These are phyloP conservation scores for Grifola frondosa DNA, from an alignment of 1,284 basidiomycete species.

Conservation along the genomic window DNA sequence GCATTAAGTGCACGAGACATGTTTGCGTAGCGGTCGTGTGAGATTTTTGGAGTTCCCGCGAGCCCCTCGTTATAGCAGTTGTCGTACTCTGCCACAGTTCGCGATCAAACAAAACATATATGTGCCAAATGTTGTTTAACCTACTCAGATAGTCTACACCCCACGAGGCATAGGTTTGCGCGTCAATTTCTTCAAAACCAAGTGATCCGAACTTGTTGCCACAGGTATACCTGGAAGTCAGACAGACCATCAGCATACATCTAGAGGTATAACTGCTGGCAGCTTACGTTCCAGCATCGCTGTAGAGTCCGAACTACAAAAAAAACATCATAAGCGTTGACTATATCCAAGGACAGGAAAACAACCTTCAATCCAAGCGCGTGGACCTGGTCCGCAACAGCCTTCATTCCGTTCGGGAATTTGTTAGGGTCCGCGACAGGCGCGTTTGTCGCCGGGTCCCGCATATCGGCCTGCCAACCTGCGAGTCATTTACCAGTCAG, in stretches of 20 bases:
- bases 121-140: no score
- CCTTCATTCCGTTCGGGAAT: slow-evolving; percentile 44
- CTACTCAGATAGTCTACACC: slow-evolving; percentile 41
- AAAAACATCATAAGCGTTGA: no score
- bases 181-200: slow-evolving; percentile 43
- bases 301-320: slow-evolving; percentile 48
- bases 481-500: neutral
- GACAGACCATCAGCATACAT: no score
- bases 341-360: slow-evolving; percentile 7
- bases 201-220: slow-evolving; percentile 39
- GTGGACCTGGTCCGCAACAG: slow-evolving; percentile 37
- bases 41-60: slow-evolving; percentile 40
- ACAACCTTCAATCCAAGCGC: slow-evolving; percentile 37
- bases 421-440: slow-evolving; percentile 31
- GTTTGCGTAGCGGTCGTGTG: slow-evolving; percentile 42
- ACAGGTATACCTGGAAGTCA: slow-evolving; percentile 35
- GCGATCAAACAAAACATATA: no score
- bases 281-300: slow-evolving; percentile 43
- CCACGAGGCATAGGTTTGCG: slow-evolving; percentile 40
- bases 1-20: slow-evolving; percentile 48
- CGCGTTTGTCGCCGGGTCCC: slow-evolving; percentile 23
- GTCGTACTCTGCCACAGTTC: no score
- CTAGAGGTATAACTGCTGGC: no score
- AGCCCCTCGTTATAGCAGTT: slow-evolving; percentile 48
- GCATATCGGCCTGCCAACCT: slow-evolving; percentile 29